Conservation (phyloP, 1,284 basidiomycete genomes). For the Cutaneotrichosporon cyanovorans region DNA sequence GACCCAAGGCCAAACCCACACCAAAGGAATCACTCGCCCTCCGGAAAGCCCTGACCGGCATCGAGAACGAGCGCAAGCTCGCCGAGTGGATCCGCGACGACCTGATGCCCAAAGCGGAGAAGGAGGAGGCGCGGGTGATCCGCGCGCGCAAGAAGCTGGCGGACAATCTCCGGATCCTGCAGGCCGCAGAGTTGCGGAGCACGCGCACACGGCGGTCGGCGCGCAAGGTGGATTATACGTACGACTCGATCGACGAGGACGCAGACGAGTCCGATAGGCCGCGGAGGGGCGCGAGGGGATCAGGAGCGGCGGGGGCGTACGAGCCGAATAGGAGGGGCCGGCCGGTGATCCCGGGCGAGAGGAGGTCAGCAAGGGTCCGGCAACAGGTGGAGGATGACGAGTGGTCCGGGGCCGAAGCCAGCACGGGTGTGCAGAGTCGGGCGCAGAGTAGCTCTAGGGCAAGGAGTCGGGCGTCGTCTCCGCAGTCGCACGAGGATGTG, state of each 20-base stretch:
- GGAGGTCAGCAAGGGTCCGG: constrained; percentile 25
- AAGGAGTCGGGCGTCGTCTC: too few relatives aligned
- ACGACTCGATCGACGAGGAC: constrained; percentile 23
- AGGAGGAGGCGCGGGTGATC: constrained; percentile 27
- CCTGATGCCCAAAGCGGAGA: constrained; percentile 33
- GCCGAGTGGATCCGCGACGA: constrained; percentile 23
- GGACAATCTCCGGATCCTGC: constrained; percentile 6
- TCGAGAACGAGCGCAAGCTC: constrained; percentile 31
- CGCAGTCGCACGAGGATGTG: too few relatives aligned
- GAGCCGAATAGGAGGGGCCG: constrained; percentile 11
- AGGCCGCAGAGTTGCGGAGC: constrained; percentile 31
- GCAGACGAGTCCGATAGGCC: constrained; percentile 13
- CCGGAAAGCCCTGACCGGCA: constrained; percentile 23
- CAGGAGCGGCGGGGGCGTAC: not conserved
- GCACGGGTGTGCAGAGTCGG: too few relatives aligned
- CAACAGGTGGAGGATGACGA: constrained; percentile 7
- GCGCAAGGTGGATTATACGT: constrained; percentile 37
- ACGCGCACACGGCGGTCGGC: constrained; percentile 36
- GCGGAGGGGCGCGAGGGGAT: too few relatives aligned
- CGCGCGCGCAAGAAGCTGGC: constrained; percentile 6
- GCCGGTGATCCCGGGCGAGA: constrained; percentile 36
- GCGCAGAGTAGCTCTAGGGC: too few relatives aligned
- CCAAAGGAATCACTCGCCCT: constrained; percentile 13
- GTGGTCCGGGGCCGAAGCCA: not conserved
- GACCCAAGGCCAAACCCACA: constrained; percentile 20